Conservation (phyloP, 2,329 filamentous ascomycete species). For the Diaporthe longicolla region DNA sequence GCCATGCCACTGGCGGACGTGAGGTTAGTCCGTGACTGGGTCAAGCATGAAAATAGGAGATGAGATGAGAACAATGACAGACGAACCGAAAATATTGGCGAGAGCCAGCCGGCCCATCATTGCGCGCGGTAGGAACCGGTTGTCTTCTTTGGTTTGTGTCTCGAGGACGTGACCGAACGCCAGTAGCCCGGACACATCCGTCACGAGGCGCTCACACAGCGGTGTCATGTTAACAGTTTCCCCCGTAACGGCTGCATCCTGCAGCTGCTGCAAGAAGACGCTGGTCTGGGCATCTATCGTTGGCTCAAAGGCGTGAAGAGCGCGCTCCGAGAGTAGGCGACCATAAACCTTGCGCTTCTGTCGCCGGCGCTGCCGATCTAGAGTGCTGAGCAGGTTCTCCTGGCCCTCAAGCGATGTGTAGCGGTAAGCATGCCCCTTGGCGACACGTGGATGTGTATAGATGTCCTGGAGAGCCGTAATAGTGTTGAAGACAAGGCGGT, state of each 20-base stretch:
- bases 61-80: not conserved
- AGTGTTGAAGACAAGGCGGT: constrained; percentile 44
- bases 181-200: constrained; percentile 43
- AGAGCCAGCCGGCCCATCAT: not conserved
- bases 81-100: constrained; percentile 5
- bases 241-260: not conserved
- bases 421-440: constrained; percentile 28
- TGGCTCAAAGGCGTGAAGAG: constrained; percentile 42
- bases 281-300: constrained; percentile 40
- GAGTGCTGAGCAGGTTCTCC: constrained; percentile 20
- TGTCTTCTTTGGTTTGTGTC: constrained; percentile 36
- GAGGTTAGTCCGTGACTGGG: not conserved
- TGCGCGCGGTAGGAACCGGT: not conserved
- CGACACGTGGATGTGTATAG: constrained; percentile 38
- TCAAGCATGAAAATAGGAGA: too few relatives aligned
- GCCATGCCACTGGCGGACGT: constrained; percentile 3
- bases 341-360: constrained; percentile 41
- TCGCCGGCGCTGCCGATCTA: constrained; percentile 38
- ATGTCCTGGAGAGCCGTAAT: constrained; percentile 42
- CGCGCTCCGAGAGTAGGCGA: constrained; percentile 42
- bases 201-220: constrained; percentile 36
- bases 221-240: constrained; percentile 42
- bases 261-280: constrained; percentile 40
- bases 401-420: not conserved
- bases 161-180: constrained; percentile 40